phyloP scores from a whole-genome alignment of 139 green algal species.

The Asterochloris erici region DNA sequence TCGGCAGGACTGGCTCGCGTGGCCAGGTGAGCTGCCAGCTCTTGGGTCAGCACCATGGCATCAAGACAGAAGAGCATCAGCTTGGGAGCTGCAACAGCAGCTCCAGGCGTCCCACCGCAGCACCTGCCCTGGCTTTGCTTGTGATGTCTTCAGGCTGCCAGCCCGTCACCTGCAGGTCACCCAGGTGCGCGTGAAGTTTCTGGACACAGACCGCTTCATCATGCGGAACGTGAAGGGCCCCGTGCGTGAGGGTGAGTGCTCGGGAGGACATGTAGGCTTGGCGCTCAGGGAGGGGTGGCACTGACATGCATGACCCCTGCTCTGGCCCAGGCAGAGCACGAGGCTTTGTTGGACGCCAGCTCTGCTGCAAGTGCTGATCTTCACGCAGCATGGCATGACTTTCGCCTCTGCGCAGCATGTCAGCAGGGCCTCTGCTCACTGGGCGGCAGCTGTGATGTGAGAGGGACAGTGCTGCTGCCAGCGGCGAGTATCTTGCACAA shows the following conservation, averaged over 20 bases:
- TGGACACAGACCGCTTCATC: conserved; percentile 97
- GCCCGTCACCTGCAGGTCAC: conserved; percentile 76
- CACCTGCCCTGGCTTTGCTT: neutral
- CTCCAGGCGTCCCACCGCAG: neutral
- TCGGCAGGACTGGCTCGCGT: conserved; percentile 95
- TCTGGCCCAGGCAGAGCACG: no score
- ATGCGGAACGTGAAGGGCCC: conserved; percentile 99
- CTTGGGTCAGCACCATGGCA: neutral
- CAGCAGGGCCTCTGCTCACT: no score
- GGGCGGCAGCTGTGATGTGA: no score
- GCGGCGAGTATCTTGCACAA: neutral
- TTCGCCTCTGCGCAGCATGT: no score
- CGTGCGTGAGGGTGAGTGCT: conserved; percentile 87
- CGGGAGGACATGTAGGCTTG: neutral
- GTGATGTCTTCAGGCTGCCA: neutral
- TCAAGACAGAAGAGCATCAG: neutral
- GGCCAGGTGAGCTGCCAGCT: conserved; percentile 73
- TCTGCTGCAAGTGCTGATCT: no score
- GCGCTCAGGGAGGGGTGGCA: neutral
- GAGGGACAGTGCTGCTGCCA: no score
- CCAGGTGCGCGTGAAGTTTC: conserved; percentile 99
- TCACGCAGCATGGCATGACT: no score
- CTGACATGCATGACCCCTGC: neutral
- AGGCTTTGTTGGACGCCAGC: no score
- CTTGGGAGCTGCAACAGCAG: neutral